Evolutionary conservation across 352 stramenopile species (phyloP).

Genomic region (Peronosclerospora sorghi): DNA sequence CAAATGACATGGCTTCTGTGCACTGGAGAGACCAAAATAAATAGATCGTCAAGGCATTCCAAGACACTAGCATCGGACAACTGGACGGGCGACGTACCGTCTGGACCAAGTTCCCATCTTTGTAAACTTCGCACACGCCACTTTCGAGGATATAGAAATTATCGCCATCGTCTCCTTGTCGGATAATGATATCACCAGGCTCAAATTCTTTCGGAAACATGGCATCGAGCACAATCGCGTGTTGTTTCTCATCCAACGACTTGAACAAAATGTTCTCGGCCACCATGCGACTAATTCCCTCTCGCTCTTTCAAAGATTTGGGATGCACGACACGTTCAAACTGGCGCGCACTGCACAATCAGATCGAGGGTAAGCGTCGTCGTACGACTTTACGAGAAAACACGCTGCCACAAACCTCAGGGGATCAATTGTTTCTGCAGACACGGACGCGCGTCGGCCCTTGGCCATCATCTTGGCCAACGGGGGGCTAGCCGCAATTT

Average conservation of each 20-base stretch:
- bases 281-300: constrained; percentile 73
- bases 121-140: constrained; percentile 86
- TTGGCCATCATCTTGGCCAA: constrained; percentile 62
- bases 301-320: constrained; percentile 72
- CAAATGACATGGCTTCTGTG: constrained; percentile 88
- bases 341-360: constrained; percentile 50
- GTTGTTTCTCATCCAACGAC: constrained; percentile 81
- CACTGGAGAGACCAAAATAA: constrained; percentile 28
- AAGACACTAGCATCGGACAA: too few species aligned
- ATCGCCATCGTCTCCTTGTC: constrained; percentile 86
- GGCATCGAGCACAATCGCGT: constrained; percentile 75
- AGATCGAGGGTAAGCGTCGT: background rate
- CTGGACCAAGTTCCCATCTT: constrained; percentile 79
- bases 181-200: constrained; percentile 73
- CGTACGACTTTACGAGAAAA: too few species aligned
- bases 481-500: constrained; percentile 58
- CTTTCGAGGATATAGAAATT: constrained; percentile 94
- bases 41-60: background rate
- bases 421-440: constrained; percentile 78
- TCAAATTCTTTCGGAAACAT: constrained; percentile 83
- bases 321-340: constrained; percentile 75
- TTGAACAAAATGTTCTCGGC: constrained; percentile 87
- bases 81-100: constrained; percentile 33
- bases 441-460: constrained; percentile 82
- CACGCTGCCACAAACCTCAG: constrained; percentile 27